Conservation (phyloP, 345 rosid genomes). For the Salix caprea region DNA sequence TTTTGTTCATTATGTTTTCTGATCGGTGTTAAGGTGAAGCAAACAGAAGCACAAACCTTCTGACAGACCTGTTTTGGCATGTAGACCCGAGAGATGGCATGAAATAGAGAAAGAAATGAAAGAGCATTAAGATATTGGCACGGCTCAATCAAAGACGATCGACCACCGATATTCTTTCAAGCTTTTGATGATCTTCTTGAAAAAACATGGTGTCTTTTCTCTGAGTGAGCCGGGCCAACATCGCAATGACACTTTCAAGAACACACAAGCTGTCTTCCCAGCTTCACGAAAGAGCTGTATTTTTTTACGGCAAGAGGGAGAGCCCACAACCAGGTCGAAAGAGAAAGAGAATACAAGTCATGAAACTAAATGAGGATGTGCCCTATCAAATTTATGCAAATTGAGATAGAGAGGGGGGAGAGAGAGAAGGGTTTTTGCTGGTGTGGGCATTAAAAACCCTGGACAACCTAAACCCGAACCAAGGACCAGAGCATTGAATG, state of each 20-base stretch:
- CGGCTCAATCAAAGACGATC: conserved; percentile 80
- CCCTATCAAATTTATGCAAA: not conserved
- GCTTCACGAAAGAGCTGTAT: not conserved
- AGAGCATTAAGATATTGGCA: conserved; percentile 87
- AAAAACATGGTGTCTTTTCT: not conserved
- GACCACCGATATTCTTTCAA: not conserved
- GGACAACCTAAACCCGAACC: conserved; percentile 23
- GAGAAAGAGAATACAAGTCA: not conserved
- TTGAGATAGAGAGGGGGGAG: not conserved
- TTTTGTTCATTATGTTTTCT: too few relatives aligned
- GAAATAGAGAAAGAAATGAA: conserved; percentile 24
- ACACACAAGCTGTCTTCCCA: not conserved
- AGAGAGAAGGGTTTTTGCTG: not conserved
- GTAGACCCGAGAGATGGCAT: not conserved
- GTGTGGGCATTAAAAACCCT: conserved; percentile 31
- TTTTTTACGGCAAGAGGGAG: not conserved
- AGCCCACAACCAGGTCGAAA: not conserved
- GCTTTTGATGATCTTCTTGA: not conserved
- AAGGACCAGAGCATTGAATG: conserved; percentile 36
- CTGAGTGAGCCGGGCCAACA: conserved; percentile 31
- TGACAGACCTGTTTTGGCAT: not conserved
- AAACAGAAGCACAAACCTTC: not conserved
- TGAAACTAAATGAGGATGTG: not conserved
- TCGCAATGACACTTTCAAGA: conserved; percentile 22
- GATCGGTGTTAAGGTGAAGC: not conserved